These are phyloP conservation scores for Bisporella sp. DNA, from an alignment of 2,329 filamentous ascomycete species.

Conservation along the genomic window DNA sequence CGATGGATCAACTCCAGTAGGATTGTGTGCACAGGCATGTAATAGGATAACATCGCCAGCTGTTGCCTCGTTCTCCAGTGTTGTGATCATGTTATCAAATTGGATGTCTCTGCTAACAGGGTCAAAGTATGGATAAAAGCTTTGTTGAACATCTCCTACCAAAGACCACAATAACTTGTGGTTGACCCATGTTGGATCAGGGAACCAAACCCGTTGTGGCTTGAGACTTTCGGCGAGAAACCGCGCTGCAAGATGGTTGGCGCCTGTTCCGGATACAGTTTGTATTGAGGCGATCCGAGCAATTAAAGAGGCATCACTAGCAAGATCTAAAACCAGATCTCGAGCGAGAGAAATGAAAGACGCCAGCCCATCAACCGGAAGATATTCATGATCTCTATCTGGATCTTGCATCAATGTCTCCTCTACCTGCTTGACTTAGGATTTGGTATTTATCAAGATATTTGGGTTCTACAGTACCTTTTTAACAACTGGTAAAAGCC, in stretches of 20 bases:
- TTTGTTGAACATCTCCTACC: background rate
- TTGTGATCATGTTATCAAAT: conserved; percentile 25
- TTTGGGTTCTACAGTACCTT: background rate
- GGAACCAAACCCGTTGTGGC: background rate
- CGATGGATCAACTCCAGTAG: conserved; percentile 34
- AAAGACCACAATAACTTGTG: background rate
- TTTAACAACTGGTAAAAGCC: background rate
- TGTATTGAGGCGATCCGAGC: background rate
- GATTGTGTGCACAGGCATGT: conserved; percentile 37
- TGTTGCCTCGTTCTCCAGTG: conserved; percentile 22
- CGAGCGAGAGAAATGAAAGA: background rate
- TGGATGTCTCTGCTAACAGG: conserved; percentile 20
- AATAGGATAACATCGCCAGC: conserved; percentile 27
- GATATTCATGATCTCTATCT: background rate
- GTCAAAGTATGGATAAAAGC: background rate
- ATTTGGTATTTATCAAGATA: background rate
- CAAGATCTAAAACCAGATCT: background rate
- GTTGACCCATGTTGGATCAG: background rate
- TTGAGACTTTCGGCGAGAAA: background rate
- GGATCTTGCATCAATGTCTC: background rate
- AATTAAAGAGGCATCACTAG: background rate
- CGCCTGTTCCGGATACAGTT: background rate
- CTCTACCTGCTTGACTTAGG: background rate
- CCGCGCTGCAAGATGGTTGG: background rate
- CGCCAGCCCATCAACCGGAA: background rate